These are phyloP conservation scores for Physcia stellaris DNA, from an alignment of 495 filamentous ascomycete genomes.

Conservation along the genomic window DNA sequence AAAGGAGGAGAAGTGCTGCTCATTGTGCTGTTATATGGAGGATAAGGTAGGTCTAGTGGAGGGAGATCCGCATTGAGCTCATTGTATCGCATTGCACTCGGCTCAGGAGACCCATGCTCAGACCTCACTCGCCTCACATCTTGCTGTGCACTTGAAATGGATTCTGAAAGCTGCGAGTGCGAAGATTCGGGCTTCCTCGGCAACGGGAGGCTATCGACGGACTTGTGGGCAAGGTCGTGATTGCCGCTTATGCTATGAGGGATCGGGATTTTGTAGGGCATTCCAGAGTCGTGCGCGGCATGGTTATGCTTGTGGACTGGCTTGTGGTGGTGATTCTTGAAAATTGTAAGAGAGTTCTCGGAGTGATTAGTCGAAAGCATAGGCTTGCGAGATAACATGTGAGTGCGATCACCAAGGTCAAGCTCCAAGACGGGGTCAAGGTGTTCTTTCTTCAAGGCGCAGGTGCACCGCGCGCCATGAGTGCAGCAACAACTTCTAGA, in stretches of 20 bases:
- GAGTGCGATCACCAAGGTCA: constrained; percentile 34
- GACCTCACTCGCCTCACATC: constrained; percentile 42
- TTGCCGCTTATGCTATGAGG: constrained; percentile 54
- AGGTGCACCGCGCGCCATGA: constrained; percentile 85
- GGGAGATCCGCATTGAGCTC: constrained; percentile 49
- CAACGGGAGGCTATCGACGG: constrained; percentile 53
- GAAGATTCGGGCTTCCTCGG: constrained; percentile 27
- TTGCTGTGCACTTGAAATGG: constrained; percentile 33
- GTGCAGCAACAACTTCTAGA: constrained; percentile 82
- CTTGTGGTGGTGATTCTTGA: constrained; percentile 89
- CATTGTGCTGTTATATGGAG: constrained; percentile 38
- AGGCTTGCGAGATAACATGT: constrained; percentile 42
- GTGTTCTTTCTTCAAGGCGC: constrained; percentile 82
- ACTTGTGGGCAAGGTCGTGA: constrained; percentile 45
- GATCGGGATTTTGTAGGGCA: constrained; percentile 68
- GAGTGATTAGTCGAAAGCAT: constrained; percentile 71
- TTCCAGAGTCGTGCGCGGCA: constrained; percentile 65
- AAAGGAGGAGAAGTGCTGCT: constrained; percentile 32
- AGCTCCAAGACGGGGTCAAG: constrained; percentile 64
- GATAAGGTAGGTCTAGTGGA: constrained; percentile 50
- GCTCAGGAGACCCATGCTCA: constrained; percentile 57
- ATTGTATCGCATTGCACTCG: constrained; percentile 37
- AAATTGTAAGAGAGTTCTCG: constrained; percentile 70
- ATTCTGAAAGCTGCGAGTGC: constrained; percentile 25
- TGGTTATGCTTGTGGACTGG: constrained; percentile 81